Evolutionary conservation across 192 early-diverging fungal genomes (phyloP), one percentile per base, ranked within the genome.

Genomic region (Dissophora ornata): DNA sequence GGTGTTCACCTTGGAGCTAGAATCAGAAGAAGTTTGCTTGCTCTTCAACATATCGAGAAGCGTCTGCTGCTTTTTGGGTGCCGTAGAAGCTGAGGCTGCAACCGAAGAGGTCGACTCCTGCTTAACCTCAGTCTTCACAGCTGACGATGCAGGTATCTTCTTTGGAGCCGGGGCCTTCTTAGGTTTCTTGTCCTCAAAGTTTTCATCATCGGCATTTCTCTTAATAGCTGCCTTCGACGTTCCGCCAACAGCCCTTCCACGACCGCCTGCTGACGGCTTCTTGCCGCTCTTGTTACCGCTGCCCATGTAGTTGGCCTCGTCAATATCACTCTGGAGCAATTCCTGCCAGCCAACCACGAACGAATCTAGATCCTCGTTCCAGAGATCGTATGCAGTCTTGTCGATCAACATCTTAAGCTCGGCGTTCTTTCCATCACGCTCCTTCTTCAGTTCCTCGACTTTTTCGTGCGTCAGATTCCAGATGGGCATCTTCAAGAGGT

Each of bases 381-480:
- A 99, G 44, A 98, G 80, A 57, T 92, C 88, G 29, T 85, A 78
- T 1, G 94, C 87, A 12, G 92, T 80, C 53, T 86, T 88, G 1
- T 79, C 80, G 7, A 89, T 74, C 59, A 96, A 62, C 3, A 79
- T 67, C 24, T 88, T 85, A 16, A 98, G 84, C 79, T 95, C 90
- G 12, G 67, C 49, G 60, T 90, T 80, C 58, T 95, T 95, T 16
- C 64, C 67, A 34, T 86, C 75, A 57, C 86, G 85, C 52, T 97
- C 87, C 51, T 88, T 89, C 22, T 82, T 83, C 33, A 98, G 81
- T 67, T 91, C 83, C 44, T 95, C 86, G 19, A 79, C 77, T 81
- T 95, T 96, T 61, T 99, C 93, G 52, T 84, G 79, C 11, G 96
- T 97, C 67, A 99, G 85, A 55, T 86, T 95, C 89, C 93, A 95